Evolutionary conservation across 2,329 filamentous ascomycete genomes (phyloP), one percentile per base, ranked within the genome.

Genomic region (Phialophora verrucosa): DNA sequence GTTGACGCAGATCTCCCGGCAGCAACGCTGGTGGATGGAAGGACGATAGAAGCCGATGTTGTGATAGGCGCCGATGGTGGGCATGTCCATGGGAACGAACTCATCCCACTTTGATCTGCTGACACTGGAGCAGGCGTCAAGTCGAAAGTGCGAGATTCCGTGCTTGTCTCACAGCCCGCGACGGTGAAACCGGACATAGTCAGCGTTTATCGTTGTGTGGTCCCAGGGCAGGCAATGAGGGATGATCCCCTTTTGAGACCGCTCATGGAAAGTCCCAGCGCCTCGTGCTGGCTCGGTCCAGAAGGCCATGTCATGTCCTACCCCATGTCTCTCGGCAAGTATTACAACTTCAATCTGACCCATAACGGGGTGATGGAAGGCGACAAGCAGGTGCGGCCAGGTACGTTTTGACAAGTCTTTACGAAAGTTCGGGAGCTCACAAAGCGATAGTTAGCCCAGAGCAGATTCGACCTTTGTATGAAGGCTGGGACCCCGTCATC

Each of bases 71-170:
- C 82, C 6, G 83, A 84, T 70, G 83, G 83, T 1, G 76, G 83
- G 53, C 82, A 81, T 73, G 80, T 77, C 8, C 65, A 73, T 83
- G 4, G 78, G 82, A 62, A 73, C 77, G 5, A 71, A 84, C 7
- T 71, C 84, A 7, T 79, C 79, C 2, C 74, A 75, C 12, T 71
- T 75, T 0, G 79, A 83, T 68, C 80, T 81, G 0, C 83, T n/a
- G n/a, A n/a, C n/a, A n/a, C n/a, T n/a, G n/a, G 35, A 14, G 35
- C 84, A 1, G 73, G 80, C 14, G 78, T 81, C 57, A 8, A 87
- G 85, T 0, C 85, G 85, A 0, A 84, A 87, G 71, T 73, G 87
- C 35, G 84, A n/a, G 85, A 2, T 87, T 86, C 73, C 81, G 85
- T 5, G 78, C 87, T 56, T 75, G 84, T 6, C n/a, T n/a, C n/a